Evolutionary conservation across 257 asterid species (phyloP).

Genomic region (Ballota nigra): DNA sequence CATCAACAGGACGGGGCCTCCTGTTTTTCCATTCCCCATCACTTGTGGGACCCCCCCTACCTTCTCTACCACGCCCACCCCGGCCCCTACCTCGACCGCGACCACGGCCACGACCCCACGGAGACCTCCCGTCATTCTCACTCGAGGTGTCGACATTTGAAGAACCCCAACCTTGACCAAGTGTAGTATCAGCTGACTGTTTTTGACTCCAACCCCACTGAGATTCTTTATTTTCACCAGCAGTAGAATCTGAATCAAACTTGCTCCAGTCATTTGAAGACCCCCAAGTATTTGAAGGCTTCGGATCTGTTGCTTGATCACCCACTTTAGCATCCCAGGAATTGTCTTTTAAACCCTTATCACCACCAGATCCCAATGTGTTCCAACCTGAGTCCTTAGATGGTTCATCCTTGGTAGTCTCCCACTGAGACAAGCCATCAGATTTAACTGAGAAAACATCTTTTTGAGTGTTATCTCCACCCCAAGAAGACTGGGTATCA

Average conservation of each 20-base stretch:
- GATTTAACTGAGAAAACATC: constrained; percentile 9
- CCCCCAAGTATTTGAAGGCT: constrained; percentile 40
- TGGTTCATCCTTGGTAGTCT: constrained; percentile 23
- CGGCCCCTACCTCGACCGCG: constrained; percentile 47
- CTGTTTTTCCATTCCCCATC: constrained; percentile 60
- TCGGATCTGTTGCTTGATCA: constrained; percentile 24
- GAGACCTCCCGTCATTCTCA: constrained; percentile 29
- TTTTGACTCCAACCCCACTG: constrained; percentile 39
- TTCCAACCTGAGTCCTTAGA: constrained; percentile 28
- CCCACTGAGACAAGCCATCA: constrained; percentile 20
- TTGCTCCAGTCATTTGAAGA: constrained; percentile 45
- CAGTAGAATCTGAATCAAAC: constrained; percentile 26
- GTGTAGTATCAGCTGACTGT: constrained; percentile 29
- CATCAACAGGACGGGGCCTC: constrained; percentile 52
- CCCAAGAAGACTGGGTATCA: constrained; percentile 32
- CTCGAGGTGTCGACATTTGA: constrained; percentile 13
- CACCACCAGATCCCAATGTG: constrained; percentile 20
- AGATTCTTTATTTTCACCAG: constrained; percentile 27
- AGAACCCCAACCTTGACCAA: constrained; percentile 38
- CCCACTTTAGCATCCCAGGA: constrained; percentile 32
- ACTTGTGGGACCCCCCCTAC: constrained; percentile 64
- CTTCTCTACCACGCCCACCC: constrained; percentile 47
- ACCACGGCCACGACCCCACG: constrained; percentile 39
- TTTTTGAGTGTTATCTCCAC: constrained; percentile 16
- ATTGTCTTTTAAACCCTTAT: constrained; percentile 12